Evolutionary conservation across 169 alveolate species (phyloP).

Genomic region (Neospora caninum): DNA sequence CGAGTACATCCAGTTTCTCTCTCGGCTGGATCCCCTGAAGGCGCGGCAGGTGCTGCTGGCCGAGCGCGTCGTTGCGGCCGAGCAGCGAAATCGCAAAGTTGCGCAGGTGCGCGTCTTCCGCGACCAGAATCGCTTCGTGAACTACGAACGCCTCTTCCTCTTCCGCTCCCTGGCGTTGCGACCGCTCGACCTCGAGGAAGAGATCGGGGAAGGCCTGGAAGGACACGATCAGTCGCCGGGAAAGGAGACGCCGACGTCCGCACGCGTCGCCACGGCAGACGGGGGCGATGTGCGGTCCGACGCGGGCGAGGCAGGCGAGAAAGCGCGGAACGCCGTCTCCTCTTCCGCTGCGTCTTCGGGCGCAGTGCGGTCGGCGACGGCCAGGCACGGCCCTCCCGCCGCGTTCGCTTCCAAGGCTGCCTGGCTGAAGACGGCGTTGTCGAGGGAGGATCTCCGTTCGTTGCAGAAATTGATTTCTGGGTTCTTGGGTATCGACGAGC

Average conservation of each 20-base stretch:
- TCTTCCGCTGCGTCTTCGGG: too few relatives aligned
- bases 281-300: neutral
- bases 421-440: neutral
- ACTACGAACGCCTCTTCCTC: slow-evolving; percentile 53
- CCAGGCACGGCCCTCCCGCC: neutral
- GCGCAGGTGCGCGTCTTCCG: slow-evolving; percentile 19
- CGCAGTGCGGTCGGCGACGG: neutral
- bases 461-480: slow-evolving; percentile 30
- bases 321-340: too few relatives aligned
- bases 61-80: slow-evolving; percentile 38
- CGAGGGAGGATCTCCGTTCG: neutral
- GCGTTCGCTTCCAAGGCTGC: neutral
- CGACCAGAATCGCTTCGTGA: neutral
- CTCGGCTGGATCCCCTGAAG: slow-evolving; percentile 40
- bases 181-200: slow-evolving; percentile 57
- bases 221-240: too few relatives aligned
- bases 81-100: slow-evolving; percentile 21
- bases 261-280: too few relatives aligned
- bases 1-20: neutral
- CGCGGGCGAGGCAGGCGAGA: neutral
- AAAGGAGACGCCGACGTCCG: too few relatives aligned
- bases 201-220: too few relatives aligned
- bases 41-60: slow-evolving; percentile 49
- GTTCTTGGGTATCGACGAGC: slow-evolving; percentile 22
- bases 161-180: slow-evolving; percentile 19